Evolutionary conservation across 257 asterid species (phyloP), one percentile per base, ranked within the genome.

Genomic region (Striga asiatica): DNA sequence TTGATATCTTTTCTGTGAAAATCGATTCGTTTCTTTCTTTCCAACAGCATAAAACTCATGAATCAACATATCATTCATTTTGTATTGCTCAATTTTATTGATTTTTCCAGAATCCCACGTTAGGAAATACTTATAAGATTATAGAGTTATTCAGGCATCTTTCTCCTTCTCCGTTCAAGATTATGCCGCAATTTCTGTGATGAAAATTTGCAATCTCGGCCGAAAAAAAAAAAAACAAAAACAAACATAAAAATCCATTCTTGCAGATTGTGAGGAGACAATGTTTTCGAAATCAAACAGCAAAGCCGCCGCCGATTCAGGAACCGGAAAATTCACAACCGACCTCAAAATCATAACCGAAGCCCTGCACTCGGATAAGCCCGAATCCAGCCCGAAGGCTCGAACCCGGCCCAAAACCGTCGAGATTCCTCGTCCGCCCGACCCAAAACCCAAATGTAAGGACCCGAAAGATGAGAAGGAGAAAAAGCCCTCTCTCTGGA

Each of bases 401-500:
- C 76, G 82, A 55, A 79, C 80, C 52, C 76, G 96, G 58, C 78
- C 96, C 16, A 83, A 84, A 61, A 74, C 87, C 16, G 74, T 78
- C 7, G 88, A 76, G 9, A 84, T 80, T 50, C 41, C 83, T 6
- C 71, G 62, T 13, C 47, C 76, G 49, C 81, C 85, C 0, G 78
- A 74, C 6, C 67, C 83, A 9, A 73, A 66, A 64, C 57, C 54
- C 12, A 86, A 76, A 42, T 41, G 49, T 24, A 22, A 55, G 20
- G 17, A 51, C 50, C 19, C 28, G 34, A 82, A 71, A 56, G 92
- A 75, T 67, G 84, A 81, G 3, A 86, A 78, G 69, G 89, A 75
- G 38, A 88, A 84, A 75, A 81, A 78, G 71, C 79, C 75, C 8
- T 70, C 98, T 3, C 64, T 82, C 60, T 91, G 97, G 98, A 82